A percentile compares a stretch with the other conserved stretches of the same genome.
Evolutionary conservation across 139 green algal species (phyloP).

Genomic region (Nannochloris sp.): DNA sequence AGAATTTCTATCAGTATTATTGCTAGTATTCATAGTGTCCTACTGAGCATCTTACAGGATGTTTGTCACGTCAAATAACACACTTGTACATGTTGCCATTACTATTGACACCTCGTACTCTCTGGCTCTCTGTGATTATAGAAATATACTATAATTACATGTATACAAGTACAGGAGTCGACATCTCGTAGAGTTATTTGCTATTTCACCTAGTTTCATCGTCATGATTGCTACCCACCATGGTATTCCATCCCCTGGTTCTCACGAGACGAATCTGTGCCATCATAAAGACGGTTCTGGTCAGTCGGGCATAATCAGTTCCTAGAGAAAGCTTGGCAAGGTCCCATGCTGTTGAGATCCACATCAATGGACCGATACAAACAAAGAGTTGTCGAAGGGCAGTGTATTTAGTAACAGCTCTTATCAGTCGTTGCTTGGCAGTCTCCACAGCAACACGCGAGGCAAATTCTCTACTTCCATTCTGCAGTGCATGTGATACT

Average conservation of each 20-base stretch:
- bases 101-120: no score
- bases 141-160: no score
- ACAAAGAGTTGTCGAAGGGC: conserved; percentile 46
- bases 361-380: conserved; percentile 65
- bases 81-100: no score
- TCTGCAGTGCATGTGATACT: background rate
- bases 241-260: conserved; percentile 28
- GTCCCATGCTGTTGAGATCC: conserved; percentile 67
- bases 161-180: no score
- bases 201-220: background rate
- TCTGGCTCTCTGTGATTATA: no score
- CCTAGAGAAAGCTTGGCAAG: conserved; percentile 59
- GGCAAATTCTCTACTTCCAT: background rate
- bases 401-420: conserved; percentile 47
- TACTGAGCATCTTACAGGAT: no score
- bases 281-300: conserved; percentile 60
- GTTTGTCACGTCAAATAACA: no score
- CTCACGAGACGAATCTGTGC: conserved; percentile 57
- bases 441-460: conserved; percentile 24
- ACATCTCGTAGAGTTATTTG: no score
- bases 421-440: conserved; percentile 42
- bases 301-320: conserved; percentile 65
- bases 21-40: no score
- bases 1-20: no score
- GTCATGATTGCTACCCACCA: background rate